Percentiles rank a stretch among this genome's conserved stretches.
phyloP scores from a whole-genome alignment of 2,329 filamentous ascomycete species.

The Trichophyton equinum region DNA sequence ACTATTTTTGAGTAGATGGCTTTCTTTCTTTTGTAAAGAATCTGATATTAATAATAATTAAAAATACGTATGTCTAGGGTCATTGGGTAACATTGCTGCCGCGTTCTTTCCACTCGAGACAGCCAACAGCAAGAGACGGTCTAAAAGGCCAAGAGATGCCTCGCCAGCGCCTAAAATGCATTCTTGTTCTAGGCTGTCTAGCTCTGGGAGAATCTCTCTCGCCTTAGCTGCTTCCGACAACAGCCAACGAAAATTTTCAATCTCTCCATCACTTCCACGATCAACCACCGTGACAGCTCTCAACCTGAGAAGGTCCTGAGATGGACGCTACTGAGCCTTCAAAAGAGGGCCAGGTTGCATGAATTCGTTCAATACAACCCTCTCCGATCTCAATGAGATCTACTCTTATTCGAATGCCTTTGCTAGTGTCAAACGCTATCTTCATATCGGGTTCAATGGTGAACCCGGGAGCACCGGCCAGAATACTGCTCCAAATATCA shows the following conservation, averaged over 20 bases:
- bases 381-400: neutral
- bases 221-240: slow-evolving; percentile 2
- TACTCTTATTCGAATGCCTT: too few species aligned
- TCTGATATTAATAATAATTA: too few species aligned
- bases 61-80: too few species aligned
- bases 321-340: neutral
- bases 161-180: neutral
- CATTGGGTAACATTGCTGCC: neutral
- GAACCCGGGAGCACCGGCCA: too few species aligned
- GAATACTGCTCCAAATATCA: too few species aligned
- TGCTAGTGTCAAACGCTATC: too few species aligned
- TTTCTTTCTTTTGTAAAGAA: neutral
- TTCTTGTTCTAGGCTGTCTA: neutral
- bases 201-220: neutral
- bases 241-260: slow-evolving; percentile 2
- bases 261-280: neutral
- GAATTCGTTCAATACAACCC: neutral
- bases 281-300: slow-evolving; percentile 13
- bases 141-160: neutral
- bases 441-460: too few species aligned
- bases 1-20: neutral
- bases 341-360: neutral
- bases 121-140: neutral
- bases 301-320: neutral
- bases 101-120: neutral